Conservation (phyloP, 2,329 filamentous ascomycete genomes). For the Colletotrichum sp. region DNA sequence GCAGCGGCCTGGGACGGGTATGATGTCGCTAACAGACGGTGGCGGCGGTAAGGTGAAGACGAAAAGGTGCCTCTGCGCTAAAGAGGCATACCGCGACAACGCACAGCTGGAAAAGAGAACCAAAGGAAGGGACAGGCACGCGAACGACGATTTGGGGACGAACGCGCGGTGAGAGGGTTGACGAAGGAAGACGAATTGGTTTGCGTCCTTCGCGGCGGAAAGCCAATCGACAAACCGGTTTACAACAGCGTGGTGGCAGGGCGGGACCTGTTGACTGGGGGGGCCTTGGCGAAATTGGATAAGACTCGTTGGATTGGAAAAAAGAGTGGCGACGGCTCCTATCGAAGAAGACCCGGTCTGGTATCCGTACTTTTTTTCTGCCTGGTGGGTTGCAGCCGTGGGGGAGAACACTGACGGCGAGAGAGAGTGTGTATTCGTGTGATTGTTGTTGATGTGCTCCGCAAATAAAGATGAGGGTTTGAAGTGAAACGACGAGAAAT, state of each 20-base stretch:
- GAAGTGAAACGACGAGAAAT: constrained; percentile 3
- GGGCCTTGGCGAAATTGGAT: constrained; percentile 17
- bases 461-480: neutral
- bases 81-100: constrained; percentile 17
- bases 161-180: neutral
- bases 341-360: constrained; percentile 35
- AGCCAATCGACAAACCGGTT: constrained; percentile 13
- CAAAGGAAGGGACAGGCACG: constrained; percentile 5
- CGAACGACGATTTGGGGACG: neutral
- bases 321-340: constrained; percentile 39
- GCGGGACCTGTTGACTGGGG: constrained; percentile 2
- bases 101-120: neutral
- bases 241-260: neutral
- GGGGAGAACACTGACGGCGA: neutral
- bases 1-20: neutral
- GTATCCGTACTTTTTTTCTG: constrained; percentile 16
- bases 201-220: neutral
- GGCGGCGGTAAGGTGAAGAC: neutral
- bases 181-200: neutral
- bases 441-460: neutral
- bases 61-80: constrained; percentile 6
- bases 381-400: neutral
- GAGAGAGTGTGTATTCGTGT: neutral
- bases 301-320: constrained; percentile 26
- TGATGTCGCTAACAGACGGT: neutral